Evolutionary conservation across 2,329 filamentous ascomycete species (phyloP), one percentile per base, ranked within the genome.

Genomic region (Exophiala sp.): DNA sequence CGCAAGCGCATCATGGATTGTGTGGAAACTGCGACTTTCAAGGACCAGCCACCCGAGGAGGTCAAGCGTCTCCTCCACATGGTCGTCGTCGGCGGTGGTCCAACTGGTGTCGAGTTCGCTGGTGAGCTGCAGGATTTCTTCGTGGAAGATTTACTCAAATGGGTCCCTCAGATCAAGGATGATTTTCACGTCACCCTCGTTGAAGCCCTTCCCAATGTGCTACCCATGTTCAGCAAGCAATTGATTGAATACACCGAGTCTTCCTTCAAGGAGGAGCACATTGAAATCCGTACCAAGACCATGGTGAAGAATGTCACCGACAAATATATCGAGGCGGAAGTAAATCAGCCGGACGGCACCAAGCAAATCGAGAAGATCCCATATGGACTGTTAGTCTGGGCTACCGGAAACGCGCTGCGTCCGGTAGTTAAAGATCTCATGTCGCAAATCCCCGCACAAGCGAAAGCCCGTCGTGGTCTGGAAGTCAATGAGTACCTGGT

Each of bases 1-100:
- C 88, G 93, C 66, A 96, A 91, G 78, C 89, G 88, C 72, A 96
- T 98, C 72, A 98, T 98, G 93, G 93, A 98, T 75, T 98, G 93
- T 69, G 90, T 95, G 62, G 93, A 98, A 75, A 96, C 91, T 29
- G 93, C 93, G 45, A 91, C 88, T 56, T 96, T 98, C 84, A 97
- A 97, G 80, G 91, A 89, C 66, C 93, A 98, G 74, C 77, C 80
- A 30, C 74, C 80, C 13, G 88, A 93, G 60, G 94, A 98, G 73
- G 76, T 95, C 66, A 85, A 94, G 75, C 88, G 93, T 61, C 82
- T 98, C 63, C 79, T 98, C 68, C 91, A 97, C 78, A 97, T 97
- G 90, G 93, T 98, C 48, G 91, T 90, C 39, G 86, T 89, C 45
- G 86, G 91, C 62, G 91, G 91, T 73, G 91, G 91, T 52, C 91